Conservation (phyloP, 2,329 filamentous ascomycete species). For the Neofusicoccum sp. region DNA sequence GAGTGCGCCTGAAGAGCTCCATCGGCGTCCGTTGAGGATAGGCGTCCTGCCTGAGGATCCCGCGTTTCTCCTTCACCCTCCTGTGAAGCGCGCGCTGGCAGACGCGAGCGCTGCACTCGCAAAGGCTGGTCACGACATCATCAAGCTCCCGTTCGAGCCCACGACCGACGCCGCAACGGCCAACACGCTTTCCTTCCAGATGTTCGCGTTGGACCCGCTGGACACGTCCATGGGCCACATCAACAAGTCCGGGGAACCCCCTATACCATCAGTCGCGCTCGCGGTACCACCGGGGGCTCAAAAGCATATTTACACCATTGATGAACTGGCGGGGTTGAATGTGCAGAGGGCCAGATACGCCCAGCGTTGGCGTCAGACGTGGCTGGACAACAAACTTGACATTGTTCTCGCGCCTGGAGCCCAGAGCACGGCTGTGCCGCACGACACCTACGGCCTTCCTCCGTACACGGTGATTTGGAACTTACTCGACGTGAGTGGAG, state of each 20-base stretch:
- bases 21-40: conserved; percentile 16
- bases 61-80: conserved; percentile 3
- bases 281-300: neutral
- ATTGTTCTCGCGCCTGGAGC: conserved; percentile 50
- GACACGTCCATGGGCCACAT: neutral
- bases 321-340: conserved; percentile 45
- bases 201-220: conserved; percentile 11
- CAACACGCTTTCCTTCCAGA: neutral
- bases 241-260: conserved; percentile 3
- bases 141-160: conserved; percentile 19
- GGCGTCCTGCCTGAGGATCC: conserved; percentile 11
- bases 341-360: conserved; percentile 35
- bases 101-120: conserved; percentile 40
- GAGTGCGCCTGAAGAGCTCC: neutral
- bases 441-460: conserved; percentile 31
- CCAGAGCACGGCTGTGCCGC: conserved; percentile 50
- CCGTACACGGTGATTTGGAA: conserved; percentile 54
- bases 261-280: neutral
- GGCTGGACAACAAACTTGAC: conserved; percentile 48
- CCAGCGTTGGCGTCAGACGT: conserved; percentile 44
- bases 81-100: conserved; percentile 40
- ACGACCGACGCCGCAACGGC: neutral
- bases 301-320: conserved; percentile 26
- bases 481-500: conserved; percentile 40
- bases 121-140: conserved; percentile 46